Evolutionary conservation across 306 rosid genomes (phyloP).

Genomic region (Astragalus membranaceus): DNA sequence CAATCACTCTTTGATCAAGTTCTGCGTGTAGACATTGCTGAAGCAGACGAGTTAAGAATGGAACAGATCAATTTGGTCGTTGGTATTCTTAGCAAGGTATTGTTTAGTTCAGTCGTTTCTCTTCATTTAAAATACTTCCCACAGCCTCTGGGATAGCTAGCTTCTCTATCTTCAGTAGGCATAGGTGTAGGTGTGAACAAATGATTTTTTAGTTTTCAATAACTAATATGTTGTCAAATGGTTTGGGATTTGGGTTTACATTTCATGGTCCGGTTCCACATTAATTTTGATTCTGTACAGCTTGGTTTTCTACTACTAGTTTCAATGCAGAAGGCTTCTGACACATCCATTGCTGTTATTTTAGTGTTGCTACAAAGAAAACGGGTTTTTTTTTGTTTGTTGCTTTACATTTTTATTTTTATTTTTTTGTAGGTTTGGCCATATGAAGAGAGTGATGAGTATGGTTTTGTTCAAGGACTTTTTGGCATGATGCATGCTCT

Average conservation of each 20-base stretch:
- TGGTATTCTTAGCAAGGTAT: constrained; percentile 92
- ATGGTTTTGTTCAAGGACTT: constrained; percentile 93
- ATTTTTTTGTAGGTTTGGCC: constrained; percentile 87
- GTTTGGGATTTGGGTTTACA: not conserved
- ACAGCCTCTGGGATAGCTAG: constrained; percentile 1
- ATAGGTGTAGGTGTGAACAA: not conserved
- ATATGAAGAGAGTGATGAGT: constrained; percentile 69
- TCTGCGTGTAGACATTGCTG: constrained; percentile 63
- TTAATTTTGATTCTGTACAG: not conserved
- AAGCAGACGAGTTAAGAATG: constrained; percentile 63
- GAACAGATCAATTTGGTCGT: constrained; percentile 92
- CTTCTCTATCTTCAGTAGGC: not conserved
- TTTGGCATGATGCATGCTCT: constrained; percentile 70
- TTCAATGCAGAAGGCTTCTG: not conserved
- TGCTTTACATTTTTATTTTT: constrained; percentile 6
- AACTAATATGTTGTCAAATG: not conserved
- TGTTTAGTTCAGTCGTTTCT: not conserved
- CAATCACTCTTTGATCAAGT: constrained; percentile 69
- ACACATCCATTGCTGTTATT: not conserved
- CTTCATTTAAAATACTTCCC: not conserved
- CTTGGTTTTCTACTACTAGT: not conserved
- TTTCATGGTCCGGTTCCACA: not conserved
- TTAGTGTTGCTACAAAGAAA: not conserved
- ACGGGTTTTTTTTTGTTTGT: not conserved
- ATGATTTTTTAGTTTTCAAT: not conserved